Conservation (phyloP, 441 rosid genomes). For the Bocquillonia castaneifolia region DNA sequence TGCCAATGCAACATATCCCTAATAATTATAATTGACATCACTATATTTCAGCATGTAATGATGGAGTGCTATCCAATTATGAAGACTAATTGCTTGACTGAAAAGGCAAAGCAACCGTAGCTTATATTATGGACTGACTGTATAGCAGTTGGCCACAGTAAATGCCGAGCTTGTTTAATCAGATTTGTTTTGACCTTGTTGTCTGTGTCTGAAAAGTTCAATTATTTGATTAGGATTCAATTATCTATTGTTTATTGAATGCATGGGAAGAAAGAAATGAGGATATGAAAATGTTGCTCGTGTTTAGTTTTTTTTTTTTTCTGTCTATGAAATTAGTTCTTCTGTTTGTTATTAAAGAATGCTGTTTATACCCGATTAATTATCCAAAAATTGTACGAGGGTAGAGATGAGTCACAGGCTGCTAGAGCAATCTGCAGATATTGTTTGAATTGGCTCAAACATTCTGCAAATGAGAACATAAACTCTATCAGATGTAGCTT, state of each 20-base stretch:
- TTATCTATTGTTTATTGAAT: slow-evolving; percentile 6
- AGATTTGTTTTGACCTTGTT: not conserved
- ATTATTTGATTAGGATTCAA: not conserved
- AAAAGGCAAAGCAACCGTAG: not conserved
- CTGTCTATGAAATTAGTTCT: not conserved
- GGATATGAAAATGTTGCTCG: not conserved
- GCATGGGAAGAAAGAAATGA: not conserved
- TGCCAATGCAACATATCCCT: not conserved
- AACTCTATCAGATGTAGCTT: not conserved
- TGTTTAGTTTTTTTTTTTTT: not conserved
- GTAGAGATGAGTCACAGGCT: not conserved
- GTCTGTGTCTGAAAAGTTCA: not conserved
- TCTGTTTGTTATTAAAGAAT: not conserved
- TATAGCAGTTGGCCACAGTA: not conserved
- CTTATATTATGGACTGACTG: not conserved
- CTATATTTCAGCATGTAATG: not conserved
- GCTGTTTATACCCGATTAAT: not conserved
- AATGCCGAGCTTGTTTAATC: not conserved
- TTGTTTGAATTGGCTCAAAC: not conserved
- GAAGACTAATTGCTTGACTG: not conserved
- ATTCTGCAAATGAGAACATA: not conserved
- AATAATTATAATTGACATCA: not conserved
- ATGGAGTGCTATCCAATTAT: not conserved
- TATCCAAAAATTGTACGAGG: not conserved
- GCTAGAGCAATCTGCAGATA: not conserved